Conservation (phyloP, 371 early-diverging fungal genomes). For the Actinomortierella ambigua region DNA sequence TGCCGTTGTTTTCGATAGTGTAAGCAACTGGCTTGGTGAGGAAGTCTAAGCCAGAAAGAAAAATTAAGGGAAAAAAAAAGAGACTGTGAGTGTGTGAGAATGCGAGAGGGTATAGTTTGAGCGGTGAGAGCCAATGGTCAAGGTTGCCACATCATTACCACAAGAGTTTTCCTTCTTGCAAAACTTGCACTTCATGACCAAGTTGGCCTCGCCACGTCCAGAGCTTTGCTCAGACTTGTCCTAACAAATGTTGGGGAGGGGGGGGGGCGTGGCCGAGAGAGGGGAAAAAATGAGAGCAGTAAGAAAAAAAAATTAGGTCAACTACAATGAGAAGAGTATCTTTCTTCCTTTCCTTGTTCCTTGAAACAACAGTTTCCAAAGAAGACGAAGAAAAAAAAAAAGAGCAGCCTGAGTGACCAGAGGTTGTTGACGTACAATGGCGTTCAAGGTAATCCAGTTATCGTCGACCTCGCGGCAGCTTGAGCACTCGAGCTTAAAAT, state of each 20-base stretch:
- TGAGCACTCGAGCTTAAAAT: constrained; percentile 84
- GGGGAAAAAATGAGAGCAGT: not conserved
- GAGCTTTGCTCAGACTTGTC: constrained; percentile 44
- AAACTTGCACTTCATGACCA: constrained; percentile 93
- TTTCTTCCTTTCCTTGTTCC: constrained; percentile 35
- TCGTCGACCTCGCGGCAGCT: constrained; percentile 82
- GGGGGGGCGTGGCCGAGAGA: not conserved
- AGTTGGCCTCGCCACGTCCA: constrained; percentile 81
- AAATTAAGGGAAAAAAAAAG: not conserved
- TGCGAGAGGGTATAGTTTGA: not conserved
- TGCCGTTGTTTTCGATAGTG: constrained; percentile 59
- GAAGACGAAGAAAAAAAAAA: not conserved
- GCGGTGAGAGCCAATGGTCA: not conserved
- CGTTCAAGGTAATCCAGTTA: constrained; percentile 78
- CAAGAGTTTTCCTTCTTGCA: constrained; percentile 84
- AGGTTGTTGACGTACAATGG: constrained; percentile 50
- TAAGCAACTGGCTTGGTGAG: constrained; percentile 66
- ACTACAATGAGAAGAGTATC: constrained; percentile 45
- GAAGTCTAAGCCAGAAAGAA: constrained; percentile 53
- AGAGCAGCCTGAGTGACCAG: not conserved
- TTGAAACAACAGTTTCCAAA: not conserved
- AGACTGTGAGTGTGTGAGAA: not conserved
- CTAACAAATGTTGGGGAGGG: constrained; percentile 3
- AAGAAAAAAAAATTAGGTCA: too few relatives aligned
- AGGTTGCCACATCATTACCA: constrained; percentile 49